Base-by-base conservation (phyloP, 805 yeast species). In the Metschnikowia henanensis region DNA sequence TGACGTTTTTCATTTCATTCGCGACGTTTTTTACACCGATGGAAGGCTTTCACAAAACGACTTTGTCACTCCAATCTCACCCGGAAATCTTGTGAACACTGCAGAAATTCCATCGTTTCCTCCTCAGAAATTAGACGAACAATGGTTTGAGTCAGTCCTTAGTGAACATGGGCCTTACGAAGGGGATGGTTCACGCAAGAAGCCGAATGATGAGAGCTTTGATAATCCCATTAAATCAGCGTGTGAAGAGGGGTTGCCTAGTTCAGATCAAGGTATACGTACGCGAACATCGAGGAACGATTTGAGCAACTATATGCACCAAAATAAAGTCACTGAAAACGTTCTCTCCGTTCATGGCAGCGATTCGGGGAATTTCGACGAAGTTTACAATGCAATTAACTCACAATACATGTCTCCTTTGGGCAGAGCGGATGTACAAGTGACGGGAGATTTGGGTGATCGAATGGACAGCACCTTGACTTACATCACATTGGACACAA, bases 401-500 rank as follows among this genome's bases (percentile, higher is more conserved):
- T 46, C 62, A 3, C 64, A 59, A n/a, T 45, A 46, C 17, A 20
- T 50, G 30, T 48, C 53, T 6, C 53, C 39, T 8, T 12, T 47
- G 23, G 48, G 41, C n/a, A 46, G 41, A 39, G 32, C 39, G 4
- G 51, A 41, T 6, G 31, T 44, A 13, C 50, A 45, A 18, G 39
- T 66, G 7, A 70, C 62, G 35, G 85, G 85, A 7, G 72, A 80
- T 56, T 61, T 81, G 29, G 82, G 84, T 4, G 76, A 75, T 36
- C 63, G 72, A 32, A 79, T 81, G 73, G 86, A 81, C 58, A 73
- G 78, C 10, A 59, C 73, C 15, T 57, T 78, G 18, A 81, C 87
- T 0, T 73, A 72, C 53, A 72, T 84, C 42, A 77, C 87, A 0
- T 67, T 86, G 44, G 95, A 86, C 62, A 85, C 94, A 2, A 85